Evolutionary conservation across 2,329 filamentous ascomycete species (phyloP).

Genomic region (Aspergillus hortae): DNA sequence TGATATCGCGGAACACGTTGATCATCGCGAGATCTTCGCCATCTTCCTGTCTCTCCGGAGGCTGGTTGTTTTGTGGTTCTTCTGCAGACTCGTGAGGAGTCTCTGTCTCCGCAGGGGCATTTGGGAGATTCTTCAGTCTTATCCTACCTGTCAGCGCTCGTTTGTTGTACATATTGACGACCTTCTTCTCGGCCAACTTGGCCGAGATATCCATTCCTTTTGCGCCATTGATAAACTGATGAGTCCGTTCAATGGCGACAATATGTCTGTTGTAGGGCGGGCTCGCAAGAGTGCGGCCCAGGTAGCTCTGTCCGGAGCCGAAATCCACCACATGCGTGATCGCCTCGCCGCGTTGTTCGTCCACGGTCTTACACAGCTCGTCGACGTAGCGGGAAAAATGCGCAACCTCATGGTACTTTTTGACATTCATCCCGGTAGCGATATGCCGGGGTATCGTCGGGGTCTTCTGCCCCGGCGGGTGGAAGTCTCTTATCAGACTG

Average conservation of each 20-base stretch:
- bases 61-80: neutral
- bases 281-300: constrained; percentile 81
- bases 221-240: constrained; percentile 82
- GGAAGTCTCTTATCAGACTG: constrained; percentile 62
- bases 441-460: constrained; percentile 65
- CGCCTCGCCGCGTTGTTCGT: constrained; percentile 39
- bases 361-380: constrained; percentile 57
- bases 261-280: constrained; percentile 82
- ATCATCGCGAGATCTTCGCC: constrained; percentile 26
- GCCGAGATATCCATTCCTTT: constrained; percentile 80
- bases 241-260: constrained; percentile 83
- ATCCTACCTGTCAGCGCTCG: neutral
- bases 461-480: constrained; percentile 29
- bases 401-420: constrained; percentile 91
- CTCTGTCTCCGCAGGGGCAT: constrained; percentile 1
- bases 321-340: constrained; percentile 93
- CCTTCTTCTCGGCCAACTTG: constrained; percentile 69
- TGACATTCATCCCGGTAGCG: constrained; percentile 87
- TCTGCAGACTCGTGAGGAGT: neutral
- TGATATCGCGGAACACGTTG: constrained; percentile 34
- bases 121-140: neutral
- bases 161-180: constrained; percentile 67
- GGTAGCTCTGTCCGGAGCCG: constrained; percentile 93
- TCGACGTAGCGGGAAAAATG: constrained; percentile 86
- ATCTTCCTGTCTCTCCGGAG: constrained; percentile 2